A percentile compares a stretch with the other conserved stretches of the same genome.
Evolutionary conservation across 2,329 filamentous ascomycete genomes (phyloP).

Genomic region (Cladosporium sp.): DNA sequence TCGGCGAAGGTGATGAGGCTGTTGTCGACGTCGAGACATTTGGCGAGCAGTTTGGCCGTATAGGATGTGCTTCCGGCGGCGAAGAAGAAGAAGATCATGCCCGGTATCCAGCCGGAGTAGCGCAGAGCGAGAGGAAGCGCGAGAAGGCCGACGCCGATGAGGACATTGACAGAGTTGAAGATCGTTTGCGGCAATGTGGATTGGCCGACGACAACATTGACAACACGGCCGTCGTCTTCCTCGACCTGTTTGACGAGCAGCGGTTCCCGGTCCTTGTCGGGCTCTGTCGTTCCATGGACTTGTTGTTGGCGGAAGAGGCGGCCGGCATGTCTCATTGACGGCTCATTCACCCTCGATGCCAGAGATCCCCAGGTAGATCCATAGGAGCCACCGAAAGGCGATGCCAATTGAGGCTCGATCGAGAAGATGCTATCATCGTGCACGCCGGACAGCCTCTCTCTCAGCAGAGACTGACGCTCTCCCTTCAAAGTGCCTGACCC

Average conservation of each 20-base stretch:
- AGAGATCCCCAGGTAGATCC: slow-evolving; percentile 59
- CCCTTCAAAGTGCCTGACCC: slow-evolving; percentile 5
- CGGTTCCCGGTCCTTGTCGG: slow-evolving; percentile 56
- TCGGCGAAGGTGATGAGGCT: slow-evolving; percentile 92
- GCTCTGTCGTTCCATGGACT: slow-evolving; percentile 35
- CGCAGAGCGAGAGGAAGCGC: slow-evolving; percentile 84
- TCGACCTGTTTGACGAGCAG: slow-evolving; percentile 86
- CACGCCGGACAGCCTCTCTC: slow-evolving; percentile 25
- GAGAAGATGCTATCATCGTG: slow-evolving; percentile 43
- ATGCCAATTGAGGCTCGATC: slow-evolving; percentile 55
- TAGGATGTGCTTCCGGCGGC: slow-evolving; percentile 76
- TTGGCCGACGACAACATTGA: slow-evolving; percentile 82
- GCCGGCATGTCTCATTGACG: slow-evolving; percentile 54
- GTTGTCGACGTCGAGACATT: slow-evolving; percentile 81
- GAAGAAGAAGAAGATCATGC: slow-evolving; percentile 68
- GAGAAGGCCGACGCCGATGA: slow-evolving; percentile 85
- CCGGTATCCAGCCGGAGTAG: slow-evolving; percentile 84
- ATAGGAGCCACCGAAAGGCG: slow-evolving; percentile 70
- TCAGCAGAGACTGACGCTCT: slow-evolving; percentile 20
- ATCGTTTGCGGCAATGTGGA: slow-evolving; percentile 94
- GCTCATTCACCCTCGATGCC: slow-evolving; percentile 53
- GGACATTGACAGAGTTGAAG: slow-evolving; percentile 92
- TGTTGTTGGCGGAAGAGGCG: slow-evolving; percentile 47
- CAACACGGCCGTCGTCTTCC: slow-evolving; percentile 75
- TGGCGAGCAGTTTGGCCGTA: slow-evolving; percentile 79